These are phyloP conservation scores for Nidula niveotomentosa DNA, from an alignment of 1,284 basidiomycete genomes.

Conservation along the genomic window DNA sequence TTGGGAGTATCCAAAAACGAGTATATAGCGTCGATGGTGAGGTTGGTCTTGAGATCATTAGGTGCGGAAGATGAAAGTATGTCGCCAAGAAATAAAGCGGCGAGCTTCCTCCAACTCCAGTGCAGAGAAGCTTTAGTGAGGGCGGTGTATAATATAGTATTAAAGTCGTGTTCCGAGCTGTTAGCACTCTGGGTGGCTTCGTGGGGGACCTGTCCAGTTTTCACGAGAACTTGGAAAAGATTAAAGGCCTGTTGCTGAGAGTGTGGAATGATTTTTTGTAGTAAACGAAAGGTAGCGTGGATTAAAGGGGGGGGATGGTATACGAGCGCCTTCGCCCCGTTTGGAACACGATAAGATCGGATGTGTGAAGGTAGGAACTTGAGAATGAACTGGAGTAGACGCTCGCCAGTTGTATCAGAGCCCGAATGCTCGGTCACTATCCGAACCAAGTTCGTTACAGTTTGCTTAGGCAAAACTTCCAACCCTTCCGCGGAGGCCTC, in stretches of 20 bases:
- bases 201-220: constrained; percentile 29
- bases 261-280: constrained; percentile 30
- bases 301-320: constrained; percentile 29
- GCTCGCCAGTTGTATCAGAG: neutral
- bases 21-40: constrained; percentile 36
- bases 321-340: constrained; percentile 18
- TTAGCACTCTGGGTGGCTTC: constrained; percentile 37
- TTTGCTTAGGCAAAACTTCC: neutral
- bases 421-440: neutral
- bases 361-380: constrained; percentile 20
- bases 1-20: constrained; percentile 33
- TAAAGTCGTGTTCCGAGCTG: constrained; percentile 31
- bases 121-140: constrained; percentile 46
- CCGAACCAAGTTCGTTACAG: neutral
- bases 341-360: constrained; percentile 15
- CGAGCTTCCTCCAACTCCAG: constrained; percentile 46
- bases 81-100: constrained; percentile 28
- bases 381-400: constrained; percentile 12
- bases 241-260: constrained; percentile 32
- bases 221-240: constrained; percentile 42
- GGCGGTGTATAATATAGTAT: constrained; percentile 41
- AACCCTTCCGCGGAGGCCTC: neutral
- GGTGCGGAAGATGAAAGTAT: constrained; percentile 4
- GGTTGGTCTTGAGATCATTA: constrained; percentile 23
- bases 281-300: constrained; percentile 22